phyloP scores from a whole-genome alignment of 2,329 filamentous ascomycete genomes.

The Dendryphion nanum region DNA sequence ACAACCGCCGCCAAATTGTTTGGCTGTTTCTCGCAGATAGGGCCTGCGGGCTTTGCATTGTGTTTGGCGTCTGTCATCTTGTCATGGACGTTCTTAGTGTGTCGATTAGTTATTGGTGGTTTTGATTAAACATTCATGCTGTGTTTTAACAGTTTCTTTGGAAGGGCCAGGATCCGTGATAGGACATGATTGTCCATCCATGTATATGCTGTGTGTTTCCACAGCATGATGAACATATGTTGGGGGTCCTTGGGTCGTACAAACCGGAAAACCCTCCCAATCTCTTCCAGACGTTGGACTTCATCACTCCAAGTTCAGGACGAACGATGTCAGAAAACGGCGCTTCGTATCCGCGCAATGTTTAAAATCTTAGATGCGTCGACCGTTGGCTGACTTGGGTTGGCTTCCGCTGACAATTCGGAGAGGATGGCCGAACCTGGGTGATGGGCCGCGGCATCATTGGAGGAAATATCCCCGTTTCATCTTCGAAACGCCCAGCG shows the following conservation, averaged over 20 bases:
- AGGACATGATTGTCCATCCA: neutral
- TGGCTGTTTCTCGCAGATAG: slow-evolving; percentile 20
- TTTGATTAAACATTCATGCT: neutral
- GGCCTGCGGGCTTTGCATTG: slow-evolving; percentile 10
- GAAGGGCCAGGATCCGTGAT: neutral
- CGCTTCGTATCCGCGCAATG: neutral
- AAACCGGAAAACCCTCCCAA: no score
- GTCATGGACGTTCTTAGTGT: slow-evolving; percentile 2
- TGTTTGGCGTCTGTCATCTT: slow-evolving; percentile 13
- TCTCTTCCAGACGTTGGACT: neutral
- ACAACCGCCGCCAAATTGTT: slow-evolving; percentile 18
- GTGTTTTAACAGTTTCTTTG: neutral
- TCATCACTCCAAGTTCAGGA: neutral
- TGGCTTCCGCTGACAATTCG: neutral
- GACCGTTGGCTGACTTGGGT: neutral
- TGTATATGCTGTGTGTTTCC: neutral
- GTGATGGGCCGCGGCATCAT: neutral
- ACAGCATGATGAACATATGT: neutral
- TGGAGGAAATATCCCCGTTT: slow-evolving; percentile 1
- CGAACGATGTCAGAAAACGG: neutral
- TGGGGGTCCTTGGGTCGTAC: neutral
- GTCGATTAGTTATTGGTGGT: neutral
- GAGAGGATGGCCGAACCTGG: neutral
- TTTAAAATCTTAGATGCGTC: neutral
- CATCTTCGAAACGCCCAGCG: neutral